Conservation (phyloP, 805 yeast species). For the Hanseniaspora mollemarum region DNA sequence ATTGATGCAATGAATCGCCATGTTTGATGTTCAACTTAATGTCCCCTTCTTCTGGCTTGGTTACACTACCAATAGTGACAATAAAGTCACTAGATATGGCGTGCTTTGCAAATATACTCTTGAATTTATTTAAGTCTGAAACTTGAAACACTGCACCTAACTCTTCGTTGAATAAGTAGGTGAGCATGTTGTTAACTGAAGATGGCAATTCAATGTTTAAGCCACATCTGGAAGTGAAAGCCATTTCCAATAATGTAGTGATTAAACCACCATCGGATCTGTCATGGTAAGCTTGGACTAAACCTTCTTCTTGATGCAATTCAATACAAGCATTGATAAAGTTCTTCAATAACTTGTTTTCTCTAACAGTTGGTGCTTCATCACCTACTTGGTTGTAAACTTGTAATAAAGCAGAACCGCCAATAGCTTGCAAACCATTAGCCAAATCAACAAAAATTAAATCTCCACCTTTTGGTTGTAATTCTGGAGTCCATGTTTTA, state of each 20-base stretch:
- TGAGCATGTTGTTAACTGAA: constrained; percentile 35
- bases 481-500: constrained; percentile 89
- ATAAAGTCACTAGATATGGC: constrained; percentile 49
- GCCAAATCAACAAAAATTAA: constrained; percentile 67
- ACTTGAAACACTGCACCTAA: constrained; percentile 94
- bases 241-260: constrained; percentile 83
- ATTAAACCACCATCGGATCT: constrained; percentile 93
- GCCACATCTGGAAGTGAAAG: constrained; percentile 90
- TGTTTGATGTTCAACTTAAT: constrained; percentile 28
- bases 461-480: constrained; percentile 39
- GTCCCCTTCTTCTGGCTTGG: constrained; percentile 25
- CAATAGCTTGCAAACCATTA: constrained; percentile 45
- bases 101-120: constrained; percentile 40
- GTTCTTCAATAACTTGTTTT: constrained; percentile 47
- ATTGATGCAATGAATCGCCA: constrained; percentile 38
- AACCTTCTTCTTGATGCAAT: constrained; percentile 49
- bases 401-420: constrained; percentile 92
- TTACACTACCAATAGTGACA: constrained; percentile 52
- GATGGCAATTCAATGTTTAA: constrained; percentile 41
- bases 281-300: constrained; percentile 80
- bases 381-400: constrained; percentile 82
- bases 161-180: constrained; percentile 78
- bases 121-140: constrained; percentile 45
- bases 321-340: constrained; percentile 58
- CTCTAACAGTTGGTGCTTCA: constrained; percentile 71